Evolutionary conservation across 495 filamentous ascomycete genomes (phyloP), one percentile per base, ranked within the genome.

Genomic region (Astrothelium subdiscretum): DNA sequence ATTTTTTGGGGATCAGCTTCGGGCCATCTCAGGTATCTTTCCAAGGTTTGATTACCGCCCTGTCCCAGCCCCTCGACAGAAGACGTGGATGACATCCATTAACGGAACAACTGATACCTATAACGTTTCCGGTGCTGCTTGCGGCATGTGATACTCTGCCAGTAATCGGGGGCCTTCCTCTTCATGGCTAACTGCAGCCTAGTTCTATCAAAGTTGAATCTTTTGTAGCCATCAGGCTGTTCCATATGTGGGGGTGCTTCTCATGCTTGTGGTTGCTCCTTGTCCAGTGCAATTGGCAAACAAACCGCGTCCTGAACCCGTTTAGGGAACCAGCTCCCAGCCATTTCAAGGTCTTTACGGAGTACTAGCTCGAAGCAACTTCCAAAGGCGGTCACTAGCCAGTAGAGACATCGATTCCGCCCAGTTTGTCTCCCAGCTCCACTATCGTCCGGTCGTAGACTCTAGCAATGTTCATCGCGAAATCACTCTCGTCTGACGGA

Each of bases 381-480:
- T 20, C 18, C 13, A 20, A 11, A 48, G 42, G 42, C 18, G 18
- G 18, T 8, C 5, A 27, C 48, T 54, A 54, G 8, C 22, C 48
- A 10, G 4, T 5, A 26, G 2, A 3, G 20, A 8, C 29, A 54
- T 26, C 2, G 48, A 8, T 29, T 29, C 24, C 48, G 48, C 48
- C 48, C 1, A 54, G 24, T 15, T 54, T 20, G 69, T 83, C 84
- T 3, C 85, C 87, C 3, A 94, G 72, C 70, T 87, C 79, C 58
- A 86, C 80, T 63, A 95, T 78, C 0, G 89, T 92, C 67, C 79
- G 78, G 71, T 92, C 88, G 74, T 92, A 96, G 0, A 95, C 85
- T 65, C 79, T 78, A 0, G 84, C 87, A 57, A 88, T 80, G 63
- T 89, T 84, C 81, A 92, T 86, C 65, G 83, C 76, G 77, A 79